Conservation (phyloP, 2,329 filamentous ascomycete species). For the Paecilomyces formosus region DNA sequence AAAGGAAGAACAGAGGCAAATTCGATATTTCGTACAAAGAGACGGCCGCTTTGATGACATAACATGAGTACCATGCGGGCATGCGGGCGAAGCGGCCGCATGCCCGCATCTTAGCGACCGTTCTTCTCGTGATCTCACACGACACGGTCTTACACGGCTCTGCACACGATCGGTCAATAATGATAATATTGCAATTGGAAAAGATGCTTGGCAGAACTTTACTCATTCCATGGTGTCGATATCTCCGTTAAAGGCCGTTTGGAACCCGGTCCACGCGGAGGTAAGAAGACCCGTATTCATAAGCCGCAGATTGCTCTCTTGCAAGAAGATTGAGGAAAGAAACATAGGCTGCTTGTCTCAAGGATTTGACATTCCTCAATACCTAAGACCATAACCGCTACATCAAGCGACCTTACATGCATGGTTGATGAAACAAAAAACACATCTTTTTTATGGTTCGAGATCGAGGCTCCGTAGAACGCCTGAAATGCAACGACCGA, state of each 20-base stretch:
- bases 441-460: not conserved
- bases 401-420: not conserved
- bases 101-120: not conserved
- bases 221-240: not conserved
- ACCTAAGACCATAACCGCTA: not conserved
- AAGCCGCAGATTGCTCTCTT: too few relatives aligned
- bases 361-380: not conserved
- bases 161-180: too few relatives aligned
- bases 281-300: too few relatives aligned
- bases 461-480: not conserved
- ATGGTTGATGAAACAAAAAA: not conserved
- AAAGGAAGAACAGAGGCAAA: not conserved
- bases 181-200: not conserved
- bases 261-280: not conserved
- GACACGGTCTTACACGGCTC: too few relatives aligned
- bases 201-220: not conserved
- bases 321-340: not conserved
- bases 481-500: not conserved
- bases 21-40: not conserved
- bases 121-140: too few relatives aligned
- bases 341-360: not conserved
- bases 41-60: not conserved
- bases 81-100: not conserved
- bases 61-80: not conserved
- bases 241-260: not conserved